Conservation (phyloP, 345 rosid species). For the Salix caprea region DNA sequence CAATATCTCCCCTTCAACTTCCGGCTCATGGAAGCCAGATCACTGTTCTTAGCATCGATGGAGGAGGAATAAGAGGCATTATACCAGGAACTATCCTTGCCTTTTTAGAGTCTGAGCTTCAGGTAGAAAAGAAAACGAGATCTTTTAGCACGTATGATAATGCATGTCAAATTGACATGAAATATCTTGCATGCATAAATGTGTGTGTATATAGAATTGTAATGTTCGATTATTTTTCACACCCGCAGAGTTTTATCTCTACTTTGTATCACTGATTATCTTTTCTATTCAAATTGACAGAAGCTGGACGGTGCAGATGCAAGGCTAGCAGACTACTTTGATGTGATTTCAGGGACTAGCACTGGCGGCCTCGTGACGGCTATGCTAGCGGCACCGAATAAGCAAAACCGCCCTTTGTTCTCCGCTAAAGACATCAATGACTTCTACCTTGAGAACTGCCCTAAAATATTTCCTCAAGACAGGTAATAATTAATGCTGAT, state of each 20-base stretch:
- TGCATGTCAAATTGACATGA: too few relatives aligned
- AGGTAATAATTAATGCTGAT: neutral
- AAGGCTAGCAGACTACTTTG: conserved; percentile 12
- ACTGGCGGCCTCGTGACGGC: conserved; percentile 29
- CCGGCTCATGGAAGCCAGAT: conserved; percentile 24
- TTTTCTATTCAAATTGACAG: conserved; percentile 23
- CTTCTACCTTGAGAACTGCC: conserved; percentile 8
- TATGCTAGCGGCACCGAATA: conserved; percentile 52
- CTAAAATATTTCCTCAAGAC: conserved; percentile 14
- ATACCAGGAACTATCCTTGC: conserved; percentile 52
- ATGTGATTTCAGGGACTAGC: too few relatives aligned
- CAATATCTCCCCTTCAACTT: conserved; percentile 28
- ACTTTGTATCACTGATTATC: neutral
- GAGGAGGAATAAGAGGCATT: too few relatives aligned
- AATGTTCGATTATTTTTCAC: too few relatives aligned
- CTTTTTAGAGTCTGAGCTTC: conserved; percentile 63
- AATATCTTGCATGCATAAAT: too few relatives aligned
- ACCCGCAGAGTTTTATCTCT: neutral
- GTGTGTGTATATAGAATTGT: too few relatives aligned
- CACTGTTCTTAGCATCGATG: too few relatives aligned
- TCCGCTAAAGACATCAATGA: conserved; percentile 12
- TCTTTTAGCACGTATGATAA: too few relatives aligned
- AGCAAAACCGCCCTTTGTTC: conserved; percentile 6
- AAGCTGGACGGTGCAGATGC: conserved; percentile 64
- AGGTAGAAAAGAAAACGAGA: conserved; percentile 30